A percentile compares a stretch with the other conserved stretches of the same genome.
Conservation (phyloP, 164 flowering plant species). For the Litsea cubeba region DNA sequence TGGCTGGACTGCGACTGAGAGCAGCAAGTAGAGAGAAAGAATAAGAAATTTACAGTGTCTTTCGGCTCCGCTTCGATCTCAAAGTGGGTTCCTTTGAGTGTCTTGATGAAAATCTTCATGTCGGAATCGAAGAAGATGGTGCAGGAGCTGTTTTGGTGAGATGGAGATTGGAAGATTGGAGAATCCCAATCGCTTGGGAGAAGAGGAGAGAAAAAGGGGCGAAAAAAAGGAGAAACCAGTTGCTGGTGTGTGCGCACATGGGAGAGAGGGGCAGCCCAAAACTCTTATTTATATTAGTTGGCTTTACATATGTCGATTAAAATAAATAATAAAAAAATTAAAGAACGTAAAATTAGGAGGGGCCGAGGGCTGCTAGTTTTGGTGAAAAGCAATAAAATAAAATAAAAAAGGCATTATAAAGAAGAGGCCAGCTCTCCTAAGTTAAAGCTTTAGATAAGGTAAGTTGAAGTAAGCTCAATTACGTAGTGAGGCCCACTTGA, state of each 20-base stretch:
- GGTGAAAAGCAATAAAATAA: too few species aligned
- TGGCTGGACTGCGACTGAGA: not conserved
- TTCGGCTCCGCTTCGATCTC: constrained; percentile 69
- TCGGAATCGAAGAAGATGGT: not conserved
- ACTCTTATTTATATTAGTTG: not conserved
- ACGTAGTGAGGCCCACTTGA: too few species aligned
- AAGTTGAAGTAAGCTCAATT: too few species aligned
- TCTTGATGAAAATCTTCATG: constrained; percentile 80
- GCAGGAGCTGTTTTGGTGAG: not conserved
- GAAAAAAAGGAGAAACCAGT: not conserved
- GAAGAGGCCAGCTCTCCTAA: too few species aligned
- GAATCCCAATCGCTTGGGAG: not conserved
- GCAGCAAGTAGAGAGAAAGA: not conserved
- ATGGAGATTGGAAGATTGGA: not conserved
- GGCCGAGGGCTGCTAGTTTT: too few species aligned
- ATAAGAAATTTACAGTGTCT: constrained; percentile 37
- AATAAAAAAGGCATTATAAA: too few species aligned
- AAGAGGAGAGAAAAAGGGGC: not conserved
- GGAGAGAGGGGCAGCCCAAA: not conserved
- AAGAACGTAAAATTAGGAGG: too few species aligned
- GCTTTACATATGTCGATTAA: too few species aligned
- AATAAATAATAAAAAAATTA: too few species aligned
- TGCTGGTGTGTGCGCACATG: not conserved
- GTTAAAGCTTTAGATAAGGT: too few species aligned
- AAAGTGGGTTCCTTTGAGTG: constrained; percentile 68